Conservation (phyloP, 805 yeast genomes). For the Sungouiozyma intestinalis region DNA sequence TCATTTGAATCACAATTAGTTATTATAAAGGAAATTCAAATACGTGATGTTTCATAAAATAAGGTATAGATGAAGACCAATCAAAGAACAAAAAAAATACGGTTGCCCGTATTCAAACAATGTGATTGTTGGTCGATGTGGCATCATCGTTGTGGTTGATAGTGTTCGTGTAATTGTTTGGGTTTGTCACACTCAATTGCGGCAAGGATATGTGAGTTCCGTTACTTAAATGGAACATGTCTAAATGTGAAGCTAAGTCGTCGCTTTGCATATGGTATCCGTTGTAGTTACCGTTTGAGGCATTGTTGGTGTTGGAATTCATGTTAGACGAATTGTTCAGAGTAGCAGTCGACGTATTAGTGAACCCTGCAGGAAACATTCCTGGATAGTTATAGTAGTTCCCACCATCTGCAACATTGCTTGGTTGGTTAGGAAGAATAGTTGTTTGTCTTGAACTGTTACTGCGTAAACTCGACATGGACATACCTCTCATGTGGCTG, state of each 20-base stretch:
- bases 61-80: no score
- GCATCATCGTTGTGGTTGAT: conserved; percentile 1
- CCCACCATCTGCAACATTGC: conserved; percentile 8
- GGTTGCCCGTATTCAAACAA: neutral
- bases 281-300: neutral
- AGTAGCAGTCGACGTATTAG: neutral
- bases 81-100: neutral
- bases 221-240: conserved; percentile 20
- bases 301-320: conserved; percentile 10
- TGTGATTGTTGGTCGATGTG: conserved; percentile 1
- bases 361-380: conserved; percentile 16
- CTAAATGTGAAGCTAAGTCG: conserved; percentile 23
- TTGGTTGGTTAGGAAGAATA: conserved; percentile 3
- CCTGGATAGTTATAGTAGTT: conserved; percentile 25
- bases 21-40: neutral
- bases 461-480: conserved; percentile 25
- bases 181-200: conserved; percentile 22
- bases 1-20: neutral
- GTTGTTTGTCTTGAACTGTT: conserved; percentile 22
- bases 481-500: conserved; percentile 23
- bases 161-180: conserved; percentile 7
- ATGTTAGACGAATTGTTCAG: conserved; percentile 2
- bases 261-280: conserved; percentile 10
- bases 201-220: conserved; percentile 25
- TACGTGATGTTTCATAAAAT: no score